These are phyloP conservation scores for Penstemon barbatus DNA, from an alignment of 257 asterid genomes.

Conservation along the genomic window DNA sequence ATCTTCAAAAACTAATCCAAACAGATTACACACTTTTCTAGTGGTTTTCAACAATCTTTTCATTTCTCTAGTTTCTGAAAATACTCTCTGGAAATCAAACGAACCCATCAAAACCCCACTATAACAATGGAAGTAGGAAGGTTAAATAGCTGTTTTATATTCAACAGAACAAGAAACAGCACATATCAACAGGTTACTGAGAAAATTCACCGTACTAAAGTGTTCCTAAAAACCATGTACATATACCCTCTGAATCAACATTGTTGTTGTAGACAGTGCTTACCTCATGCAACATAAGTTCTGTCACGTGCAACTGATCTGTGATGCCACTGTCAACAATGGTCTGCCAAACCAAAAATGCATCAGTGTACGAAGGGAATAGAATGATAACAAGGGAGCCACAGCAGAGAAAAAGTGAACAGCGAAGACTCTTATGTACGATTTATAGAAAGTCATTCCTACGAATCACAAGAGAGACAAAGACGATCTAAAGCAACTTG, in stretches of 20 bases:
- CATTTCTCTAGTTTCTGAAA: too few relatives aligned
- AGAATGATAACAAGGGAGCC: constrained; percentile 9
- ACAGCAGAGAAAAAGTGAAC: constrained; percentile 15
- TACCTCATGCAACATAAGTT: constrained; percentile 81
- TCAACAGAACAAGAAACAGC: constrained; percentile 13
- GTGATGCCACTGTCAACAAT: constrained; percentile 81
- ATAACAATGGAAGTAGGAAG: constrained; percentile 10
- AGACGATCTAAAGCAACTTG: constrained; percentile 15
- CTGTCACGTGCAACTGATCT: constrained; percentile 75
- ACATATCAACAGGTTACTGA: neutral
- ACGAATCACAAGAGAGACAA: constrained; percentile 14
- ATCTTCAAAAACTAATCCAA: too few relatives aligned
- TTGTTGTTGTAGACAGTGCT: constrained; percentile 35
- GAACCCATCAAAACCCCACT: neutral
- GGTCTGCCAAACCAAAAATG: constrained; percentile 51
- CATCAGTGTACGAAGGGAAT: constrained; percentile 12
- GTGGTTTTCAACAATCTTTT: too few relatives aligned
- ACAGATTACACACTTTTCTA: too few relatives aligned
- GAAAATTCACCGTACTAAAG: constrained; percentile 6
- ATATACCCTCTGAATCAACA: constrained; percentile 19
- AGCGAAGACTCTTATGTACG: neutral
- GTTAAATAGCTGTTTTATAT: constrained; percentile 12
- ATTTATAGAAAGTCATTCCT: constrained; percentile 10
- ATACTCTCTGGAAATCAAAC: neutral
- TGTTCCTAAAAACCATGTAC: constrained; percentile 3